phyloP scores from a whole-genome alignment of 192 early-diverging fungal genomes.

The Gaertneriomyces semiglobifer region DNA sequence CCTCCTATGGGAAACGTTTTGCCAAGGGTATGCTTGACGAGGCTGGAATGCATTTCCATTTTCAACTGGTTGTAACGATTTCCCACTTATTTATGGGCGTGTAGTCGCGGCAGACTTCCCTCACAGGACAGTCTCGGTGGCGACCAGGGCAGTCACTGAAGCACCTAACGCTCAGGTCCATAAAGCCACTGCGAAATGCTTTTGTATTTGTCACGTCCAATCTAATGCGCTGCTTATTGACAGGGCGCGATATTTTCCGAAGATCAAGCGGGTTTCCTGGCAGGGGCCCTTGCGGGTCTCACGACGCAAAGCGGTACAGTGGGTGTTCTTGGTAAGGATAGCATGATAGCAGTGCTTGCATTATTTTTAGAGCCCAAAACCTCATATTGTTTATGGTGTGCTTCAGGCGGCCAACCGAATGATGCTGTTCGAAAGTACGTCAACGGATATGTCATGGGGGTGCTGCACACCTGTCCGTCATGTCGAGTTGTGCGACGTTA shows the following conservation, averaged over 20 bases:
- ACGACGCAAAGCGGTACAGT: conserved; percentile 4
- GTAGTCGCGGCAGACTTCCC: too few relatives aligned
- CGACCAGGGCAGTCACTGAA: too few relatives aligned
- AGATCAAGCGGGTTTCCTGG: conserved; percentile 24
- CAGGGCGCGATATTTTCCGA: conserved; percentile 26
- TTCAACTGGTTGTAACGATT: too few relatives aligned
- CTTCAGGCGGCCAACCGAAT: conserved; percentile 10
- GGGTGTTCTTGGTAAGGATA: conserved; percentile 22
- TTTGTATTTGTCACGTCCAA: too few relatives aligned
- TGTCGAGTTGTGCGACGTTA: conserved; percentile 3
- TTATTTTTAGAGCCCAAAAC: background rate
- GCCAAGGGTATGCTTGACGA: too few relatives aligned
- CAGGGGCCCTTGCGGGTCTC: conserved; percentile 26
- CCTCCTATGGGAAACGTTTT: too few relatives aligned
- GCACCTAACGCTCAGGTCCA: too few relatives aligned
- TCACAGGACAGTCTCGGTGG: too few relatives aligned
- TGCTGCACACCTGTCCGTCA: conserved; percentile 10
- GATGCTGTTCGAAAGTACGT: conserved; percentile 14
- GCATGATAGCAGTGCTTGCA: background rate
- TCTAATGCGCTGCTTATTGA: background rate
- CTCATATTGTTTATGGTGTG: background rate
- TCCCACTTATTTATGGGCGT: too few relatives aligned
- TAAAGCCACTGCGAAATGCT: too few relatives aligned
- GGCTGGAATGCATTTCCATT: too few relatives aligned
- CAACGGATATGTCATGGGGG: conserved; percentile 25